Conservation (phyloP, 192 early-diverging fungal species). For the Backusella liffmaniae region DNA sequence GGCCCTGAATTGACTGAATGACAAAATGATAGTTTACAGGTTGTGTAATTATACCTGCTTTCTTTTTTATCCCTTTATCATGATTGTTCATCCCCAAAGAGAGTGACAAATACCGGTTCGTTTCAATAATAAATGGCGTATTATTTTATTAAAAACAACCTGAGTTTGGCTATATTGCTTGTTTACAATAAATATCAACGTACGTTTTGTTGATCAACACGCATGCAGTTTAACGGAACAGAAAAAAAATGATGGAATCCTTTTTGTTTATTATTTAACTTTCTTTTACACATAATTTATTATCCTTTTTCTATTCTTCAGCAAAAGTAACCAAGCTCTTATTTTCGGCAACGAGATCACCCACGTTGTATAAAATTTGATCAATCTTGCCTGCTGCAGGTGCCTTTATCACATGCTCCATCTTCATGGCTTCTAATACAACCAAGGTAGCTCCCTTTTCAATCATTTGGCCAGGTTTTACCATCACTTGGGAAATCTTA, state of each 20-base stretch:
- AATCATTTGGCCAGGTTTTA: conserved; percentile 75
- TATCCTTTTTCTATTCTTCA: conserved; percentile 32
- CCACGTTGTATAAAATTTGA: conserved; percentile 77
- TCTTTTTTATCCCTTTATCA: neutral
- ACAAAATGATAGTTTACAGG: neutral
- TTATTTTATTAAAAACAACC: neutral
- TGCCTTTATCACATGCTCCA: conserved; percentile 93
- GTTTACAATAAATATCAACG: neutral
- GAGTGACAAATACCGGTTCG: neutral
- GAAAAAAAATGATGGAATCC: neutral
- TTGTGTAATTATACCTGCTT: neutral
- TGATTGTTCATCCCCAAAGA: no score
- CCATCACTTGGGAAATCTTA: conserved; percentile 85
- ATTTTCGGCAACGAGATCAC: conserved; percentile 87
- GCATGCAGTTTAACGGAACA: neutral
- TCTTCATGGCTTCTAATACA: conserved; percentile 98
- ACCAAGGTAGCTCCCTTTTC: conserved; percentile 79
- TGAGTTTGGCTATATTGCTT: neutral
- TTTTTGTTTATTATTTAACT: neutral
- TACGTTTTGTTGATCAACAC: neutral
- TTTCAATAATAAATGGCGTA: neutral
- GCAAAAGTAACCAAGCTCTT: conserved; percentile 78
- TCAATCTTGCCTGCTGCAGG: conserved; percentile 71
- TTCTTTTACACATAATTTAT: neutral
- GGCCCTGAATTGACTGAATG: no score